These are phyloP conservation scores for Rhododendron vialii DNA, from an alignment of 148 eudicot genomes.

Conservation along the genomic window DNA sequence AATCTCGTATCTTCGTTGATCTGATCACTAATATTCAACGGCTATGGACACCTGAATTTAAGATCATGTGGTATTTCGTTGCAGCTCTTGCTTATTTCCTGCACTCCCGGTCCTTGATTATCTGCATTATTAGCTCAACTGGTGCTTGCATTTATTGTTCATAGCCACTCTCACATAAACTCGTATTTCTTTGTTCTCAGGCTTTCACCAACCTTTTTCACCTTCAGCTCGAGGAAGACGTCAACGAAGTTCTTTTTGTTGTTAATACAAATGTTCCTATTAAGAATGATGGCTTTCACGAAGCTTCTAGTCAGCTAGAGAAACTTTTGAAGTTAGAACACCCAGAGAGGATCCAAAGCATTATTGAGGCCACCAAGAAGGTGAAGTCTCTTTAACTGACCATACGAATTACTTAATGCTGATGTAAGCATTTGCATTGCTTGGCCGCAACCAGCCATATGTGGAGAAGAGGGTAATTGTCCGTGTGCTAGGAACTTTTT, in stretches of 20 bases:
- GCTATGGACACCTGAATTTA: neutral
- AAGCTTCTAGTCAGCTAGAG: slow-evolving; percentile 45
- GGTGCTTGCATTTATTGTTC: neutral
- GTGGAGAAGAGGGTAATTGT: neutral
- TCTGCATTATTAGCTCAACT: neutral
- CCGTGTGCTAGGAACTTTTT: neutral
- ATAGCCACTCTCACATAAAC: neutral
- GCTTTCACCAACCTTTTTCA: slow-evolving; percentile 63
- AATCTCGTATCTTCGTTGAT: neutral
- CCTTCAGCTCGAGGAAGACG: slow-evolving; percentile 89
- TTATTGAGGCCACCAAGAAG: slow-evolving; percentile 47
- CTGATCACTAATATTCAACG: neutral
- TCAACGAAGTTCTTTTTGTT: slow-evolving; percentile 86
- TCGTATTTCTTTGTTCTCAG: slow-evolving; percentile 28
- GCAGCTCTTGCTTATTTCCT: neutral
- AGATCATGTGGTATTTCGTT: neutral
- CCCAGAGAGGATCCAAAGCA: slow-evolving; percentile 37
- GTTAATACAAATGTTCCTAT: slow-evolving; percentile 35
- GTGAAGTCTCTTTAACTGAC: slow-evolving; percentile 44
- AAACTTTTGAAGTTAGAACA: slow-evolving; percentile 44
- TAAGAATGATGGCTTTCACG: slow-evolving; percentile 40
- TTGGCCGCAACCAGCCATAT: neutral
- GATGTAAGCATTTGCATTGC: neutral
- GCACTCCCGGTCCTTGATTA: neutral
- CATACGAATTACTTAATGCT: neutral